Conservation (phyloP, 345 rosid species). For the Salix brachista region DNA sequence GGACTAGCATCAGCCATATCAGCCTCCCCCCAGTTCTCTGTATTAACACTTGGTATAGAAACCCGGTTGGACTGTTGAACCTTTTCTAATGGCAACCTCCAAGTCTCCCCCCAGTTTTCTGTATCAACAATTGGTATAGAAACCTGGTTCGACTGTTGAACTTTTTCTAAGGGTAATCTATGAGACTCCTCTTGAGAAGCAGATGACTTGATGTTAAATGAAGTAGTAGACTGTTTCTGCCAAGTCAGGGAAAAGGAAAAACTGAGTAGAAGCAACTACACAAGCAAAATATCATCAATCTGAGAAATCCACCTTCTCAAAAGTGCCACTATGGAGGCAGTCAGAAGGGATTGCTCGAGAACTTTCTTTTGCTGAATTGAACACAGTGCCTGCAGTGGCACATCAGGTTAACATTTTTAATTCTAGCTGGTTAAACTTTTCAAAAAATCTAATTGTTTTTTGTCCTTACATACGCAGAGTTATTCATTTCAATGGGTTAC, state of each 20-base stretch:
- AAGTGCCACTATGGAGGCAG: conserved; percentile 13
- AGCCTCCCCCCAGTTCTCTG: conserved; percentile 45
- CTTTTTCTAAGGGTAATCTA: conserved; percentile 33
- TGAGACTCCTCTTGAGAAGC: conserved; percentile 23
- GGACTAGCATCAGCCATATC: conserved; percentile 96
- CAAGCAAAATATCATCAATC: background rate
- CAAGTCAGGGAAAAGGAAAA: background rate
- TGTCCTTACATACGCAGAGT: background rate
- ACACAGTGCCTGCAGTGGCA: conserved; percentile 27
- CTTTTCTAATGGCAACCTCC: conserved; percentile 19
- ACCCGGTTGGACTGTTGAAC: conserved; percentile 34
- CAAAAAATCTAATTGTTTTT: background rate
- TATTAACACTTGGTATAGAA: conserved; percentile 34
- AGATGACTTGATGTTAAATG: conserved; percentile 20
- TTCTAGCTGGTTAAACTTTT: background rate
- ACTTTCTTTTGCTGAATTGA: conserved; percentile 29
- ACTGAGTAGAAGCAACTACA: conserved; percentile 3
- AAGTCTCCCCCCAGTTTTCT: conserved; percentile 42
- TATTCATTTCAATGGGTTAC: background rate
- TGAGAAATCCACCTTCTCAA: conserved; percentile 28
- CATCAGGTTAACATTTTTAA: background rate
- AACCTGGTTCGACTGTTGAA: conserved; percentile 31
- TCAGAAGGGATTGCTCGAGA: conserved; percentile 20
- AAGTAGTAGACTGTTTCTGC: conserved; percentile 21
- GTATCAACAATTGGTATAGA: conserved; percentile 36